Evolutionary conservation across 495 filamentous ascomycete species (phyloP).

Genomic region (Penicillium salamii): DNA sequence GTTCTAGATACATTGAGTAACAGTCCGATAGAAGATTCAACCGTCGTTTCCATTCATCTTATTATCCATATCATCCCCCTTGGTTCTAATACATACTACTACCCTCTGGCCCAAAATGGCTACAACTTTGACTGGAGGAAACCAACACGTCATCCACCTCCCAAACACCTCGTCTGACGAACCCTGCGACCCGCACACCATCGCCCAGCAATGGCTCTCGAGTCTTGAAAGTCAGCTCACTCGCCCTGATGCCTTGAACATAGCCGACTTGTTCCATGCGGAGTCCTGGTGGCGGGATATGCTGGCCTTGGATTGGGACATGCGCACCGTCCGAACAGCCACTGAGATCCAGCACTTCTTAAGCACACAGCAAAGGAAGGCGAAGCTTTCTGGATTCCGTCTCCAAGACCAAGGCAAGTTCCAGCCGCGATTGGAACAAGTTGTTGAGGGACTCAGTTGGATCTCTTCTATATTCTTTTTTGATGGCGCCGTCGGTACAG

Average conservation of each 20-base stretch:
- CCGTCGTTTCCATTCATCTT: too few relatives aligned
- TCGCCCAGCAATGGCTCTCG: constrained; percentile 41
- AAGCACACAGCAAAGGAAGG: constrained; percentile 30
- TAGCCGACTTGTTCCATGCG: constrained; percentile 45
- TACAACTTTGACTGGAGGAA: constrained; percentile 25
- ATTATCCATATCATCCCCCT: too few relatives aligned
- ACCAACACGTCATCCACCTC: constrained; percentile 33
- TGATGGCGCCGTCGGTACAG: constrained; percentile 51
- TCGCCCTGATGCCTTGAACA: constrained; percentile 10
- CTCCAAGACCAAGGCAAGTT: constrained; percentile 44
- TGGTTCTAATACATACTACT: too few relatives aligned
- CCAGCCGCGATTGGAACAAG: constrained; percentile 36
- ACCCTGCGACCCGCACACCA: constrained; percentile 20
- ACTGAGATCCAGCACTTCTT: constrained; percentile 50
- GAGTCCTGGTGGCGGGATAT: constrained; percentile 65
- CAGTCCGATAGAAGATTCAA: too few relatives aligned
- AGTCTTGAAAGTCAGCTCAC: constrained; percentile 23
- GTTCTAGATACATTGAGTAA: too few relatives aligned
- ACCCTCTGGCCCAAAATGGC: too few relatives aligned
- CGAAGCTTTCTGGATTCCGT: constrained; percentile 29
- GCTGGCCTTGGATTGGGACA: constrained; percentile 57
- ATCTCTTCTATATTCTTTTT: constrained; percentile 53
- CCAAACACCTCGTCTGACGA: constrained; percentile 20
- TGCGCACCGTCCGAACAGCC: constrained; percentile 51
- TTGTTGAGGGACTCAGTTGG: constrained; percentile 46